These are phyloP conservation scores for Inga leiocalycina DNA, from an alignment of 306 rosid species.

Conservation along the genomic window DNA sequence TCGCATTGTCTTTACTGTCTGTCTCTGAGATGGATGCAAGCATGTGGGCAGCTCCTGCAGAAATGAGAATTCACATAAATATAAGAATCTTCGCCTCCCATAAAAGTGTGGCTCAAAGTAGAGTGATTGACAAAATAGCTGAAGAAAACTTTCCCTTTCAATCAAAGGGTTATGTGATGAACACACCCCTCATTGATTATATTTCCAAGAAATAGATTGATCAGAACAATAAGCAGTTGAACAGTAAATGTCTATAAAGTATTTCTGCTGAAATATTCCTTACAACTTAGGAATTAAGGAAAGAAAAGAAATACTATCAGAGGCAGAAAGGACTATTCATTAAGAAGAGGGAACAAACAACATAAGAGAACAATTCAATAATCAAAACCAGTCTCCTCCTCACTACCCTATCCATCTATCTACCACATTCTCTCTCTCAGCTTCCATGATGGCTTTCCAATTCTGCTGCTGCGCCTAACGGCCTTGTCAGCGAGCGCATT, in stretches of 20 bases:
- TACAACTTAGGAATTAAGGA: not conserved
- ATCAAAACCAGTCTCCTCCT: not conserved
- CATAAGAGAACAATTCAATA: not conserved
- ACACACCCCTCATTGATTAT: too few species aligned
- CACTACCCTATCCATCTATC: not conserved
- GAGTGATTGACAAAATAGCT: not conserved
- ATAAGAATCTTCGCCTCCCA: not conserved
- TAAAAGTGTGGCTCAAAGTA: not conserved
- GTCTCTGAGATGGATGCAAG: constrained; percentile 25
- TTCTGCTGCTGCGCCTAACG: not conserved
- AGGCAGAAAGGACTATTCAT: not conserved
- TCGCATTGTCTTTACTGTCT: not conserved
- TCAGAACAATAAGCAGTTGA: not conserved
- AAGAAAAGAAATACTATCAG: not conserved
- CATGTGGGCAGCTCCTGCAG: not conserved
- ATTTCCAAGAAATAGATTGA: too few species aligned
- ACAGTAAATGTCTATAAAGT: not conserved
- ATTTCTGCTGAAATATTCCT: not conserved
- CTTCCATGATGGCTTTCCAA: not conserved
- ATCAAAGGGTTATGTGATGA: not conserved
- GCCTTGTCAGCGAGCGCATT: not conserved
- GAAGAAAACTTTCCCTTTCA: not conserved
- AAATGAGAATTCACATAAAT: not conserved
- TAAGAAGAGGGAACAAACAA: not conserved
- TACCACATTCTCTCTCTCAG: not conserved